Evolutionary conservation across 129 eudicot genomes (phyloP), one percentile per base, ranked within the genome.

Genomic region (Tanacetum coccineum): DNA sequence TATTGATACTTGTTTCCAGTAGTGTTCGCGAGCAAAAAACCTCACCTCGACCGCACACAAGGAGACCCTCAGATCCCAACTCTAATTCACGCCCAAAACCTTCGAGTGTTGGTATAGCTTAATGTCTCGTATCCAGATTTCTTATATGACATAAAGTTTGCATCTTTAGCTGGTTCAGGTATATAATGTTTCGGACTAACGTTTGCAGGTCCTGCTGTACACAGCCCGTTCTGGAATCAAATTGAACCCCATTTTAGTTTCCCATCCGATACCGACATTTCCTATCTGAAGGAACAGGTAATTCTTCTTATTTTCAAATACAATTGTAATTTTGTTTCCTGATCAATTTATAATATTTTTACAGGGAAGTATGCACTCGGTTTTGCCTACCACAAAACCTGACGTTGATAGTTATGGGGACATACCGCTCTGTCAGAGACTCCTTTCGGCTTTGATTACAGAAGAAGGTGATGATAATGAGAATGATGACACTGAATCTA

Each of bases 41-140:
- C n/a, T 45, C 70, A 50, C 91, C 91, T 54, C 83, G 91, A 40
- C 88, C 87, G 11, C 89, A 91, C 17, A 76, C 85, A 11, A 78
- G 97, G 72, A 87, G 87, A 77, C 91, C 80, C 21, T 84, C 97
- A 32, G 97, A 82, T 78, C 94, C 91, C 60, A 90, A 77, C 75
- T 84, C 95, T 61, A 84, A 87, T 64, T 59, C 87, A 15, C 95
- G 91, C 57, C 95, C 84, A 72, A 90, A 84, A 80, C 91, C 82
- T 58, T 59, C 84, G n/a, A 48, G 83, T 44, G 59, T 76, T 68
- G 97, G 97, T 90, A 87, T 68, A 46, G 67, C 48, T 54, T 52
- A 36, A 62, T 56, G 13, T 54, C 42, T 32, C 50, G 51, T 54
- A 12, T 49, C 17, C 15, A 58, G 28, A 59, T 22, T 59, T 58